These are phyloP conservation scores for Fusarium burgessii DNA, from an alignment of 2,329 filamentous ascomycete genomes.

Conservation along the genomic window DNA sequence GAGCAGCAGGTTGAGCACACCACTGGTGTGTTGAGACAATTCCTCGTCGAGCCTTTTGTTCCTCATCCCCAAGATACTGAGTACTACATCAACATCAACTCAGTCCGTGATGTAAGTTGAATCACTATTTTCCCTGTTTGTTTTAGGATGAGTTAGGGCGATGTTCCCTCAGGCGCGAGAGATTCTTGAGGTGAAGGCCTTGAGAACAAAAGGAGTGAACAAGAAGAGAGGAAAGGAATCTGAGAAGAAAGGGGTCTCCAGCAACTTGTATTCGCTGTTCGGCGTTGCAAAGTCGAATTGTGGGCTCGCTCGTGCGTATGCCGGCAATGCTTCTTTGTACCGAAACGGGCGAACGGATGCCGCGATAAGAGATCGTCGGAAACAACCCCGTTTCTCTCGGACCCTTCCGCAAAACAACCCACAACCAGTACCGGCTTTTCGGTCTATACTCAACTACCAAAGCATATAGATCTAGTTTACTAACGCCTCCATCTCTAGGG, in stretches of 20 bases:
- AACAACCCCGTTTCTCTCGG: slow-evolving; percentile 35
- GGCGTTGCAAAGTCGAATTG: slow-evolving; percentile 38
- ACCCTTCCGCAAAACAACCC: slow-evolving; percentile 25
- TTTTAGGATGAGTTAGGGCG: slow-evolving; percentile 8
- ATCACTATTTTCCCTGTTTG: slow-evolving; percentile 40
- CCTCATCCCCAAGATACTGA: slow-evolving; percentile 95
- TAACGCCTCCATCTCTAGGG: slow-evolving; percentile 69
- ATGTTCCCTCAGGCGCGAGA: not conserved
- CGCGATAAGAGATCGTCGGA: slow-evolving; percentile 47
- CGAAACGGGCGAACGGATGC: slow-evolving; percentile 56
- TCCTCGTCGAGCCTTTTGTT: slow-evolving; percentile 98
- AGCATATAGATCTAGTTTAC: slow-evolving; percentile 18
- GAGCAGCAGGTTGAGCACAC: slow-evolving; percentile 92
- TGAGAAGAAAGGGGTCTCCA: slow-evolving; percentile 13
- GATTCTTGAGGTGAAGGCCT: not conserved
- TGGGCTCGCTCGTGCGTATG: slow-evolving; percentile 40
- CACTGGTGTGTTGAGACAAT: slow-evolving; percentile 88
- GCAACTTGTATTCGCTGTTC: slow-evolving; percentile 41
- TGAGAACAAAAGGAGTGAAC: not conserved
- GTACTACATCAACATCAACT: slow-evolving; percentile 99
- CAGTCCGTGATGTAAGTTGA: slow-evolving; percentile 93
- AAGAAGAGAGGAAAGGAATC: slow-evolving; percentile 12
- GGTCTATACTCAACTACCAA: slow-evolving; percentile 14
- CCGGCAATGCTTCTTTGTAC: slow-evolving; percentile 46
- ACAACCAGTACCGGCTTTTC: slow-evolving; percentile 12